Evolutionary conservation across 192 early-diverging fungal species (phyloP), one percentile per base, ranked within the genome.

Genomic region (Coemansia sp.): DNA sequence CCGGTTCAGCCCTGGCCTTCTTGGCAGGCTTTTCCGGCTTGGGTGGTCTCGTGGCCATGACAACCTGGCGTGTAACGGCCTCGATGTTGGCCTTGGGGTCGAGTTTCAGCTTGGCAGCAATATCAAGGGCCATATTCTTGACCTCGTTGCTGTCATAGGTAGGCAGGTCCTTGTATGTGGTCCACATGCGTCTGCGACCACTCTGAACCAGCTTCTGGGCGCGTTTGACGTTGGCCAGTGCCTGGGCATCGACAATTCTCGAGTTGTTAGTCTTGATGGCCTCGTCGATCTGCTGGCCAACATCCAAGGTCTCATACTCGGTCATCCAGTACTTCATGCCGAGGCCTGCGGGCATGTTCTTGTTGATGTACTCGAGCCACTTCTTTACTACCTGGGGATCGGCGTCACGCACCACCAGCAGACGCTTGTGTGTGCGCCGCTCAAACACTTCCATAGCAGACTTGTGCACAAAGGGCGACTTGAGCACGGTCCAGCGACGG

Each of bases 391-490:
- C 83, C 39, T 88, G 85, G 9, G 77, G 78, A 44, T 89, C 76
- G 18, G 86, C 71, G 56, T 95, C 91, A 43, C 84, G 82, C 19
- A 95, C 79, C 36, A 89, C 85, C 51, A 99, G 59, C 23, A 86
- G 55, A 20, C 93, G 81, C 71, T 86, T 83, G 64, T 91, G 84
- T 42, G 89, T 93, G 70, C 87, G 86, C 41, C 90, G 81, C 77
- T 97, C 94, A 81, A 99, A 99, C 13, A 91, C 85, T 67, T 99
- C 94, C 78, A 95, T 93, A 22, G 88, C 81, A 72, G 95, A 94
- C 62, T 92, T 96, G 79, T 97, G 86, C 19, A 94, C 85, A 70
- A 99, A 99, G 11, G 96, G 94, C 19, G 91, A 94, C 50, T 85
- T 85, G 34, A 87, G 82, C 29, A 97, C 88, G 15, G 89, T 87